Base-by-base conservation (phyloP, 176 grass and related monocot species). In the Rhynchospora pubera region DNA sequence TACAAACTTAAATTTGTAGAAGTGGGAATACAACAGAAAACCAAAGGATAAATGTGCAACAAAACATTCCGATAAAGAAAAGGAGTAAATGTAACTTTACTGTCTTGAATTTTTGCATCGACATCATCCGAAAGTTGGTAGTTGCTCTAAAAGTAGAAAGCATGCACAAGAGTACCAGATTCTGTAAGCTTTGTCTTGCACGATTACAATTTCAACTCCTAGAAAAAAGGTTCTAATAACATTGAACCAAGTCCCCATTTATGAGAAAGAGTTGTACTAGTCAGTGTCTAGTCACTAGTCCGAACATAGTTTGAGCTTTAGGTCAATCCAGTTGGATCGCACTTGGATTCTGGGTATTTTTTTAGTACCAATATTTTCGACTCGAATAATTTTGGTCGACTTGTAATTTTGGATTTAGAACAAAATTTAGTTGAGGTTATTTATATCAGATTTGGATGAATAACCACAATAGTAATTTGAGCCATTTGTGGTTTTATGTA, bases 141-240 rank as follows among this genome's bases (percentile, higher is more conserved):
- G 50, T 77, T 77, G 72, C 72, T 53, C 55, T 77, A 32, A 77
- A 55, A 77, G 72, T 77, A 32, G 72, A 56, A 53, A 30, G 50
- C 13, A 32, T 56, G 50, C 50, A 77, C 45, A 56, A 56, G 32
- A 77, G 72, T 24, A 77, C 72, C 50, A 24, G 72, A 77, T 77
- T 77, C 72, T 77, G 13, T 23, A 18, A 53, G 55, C 24, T 77
- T 77, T 76, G 12, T 56, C 13, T 30, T 77, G 72, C 50, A 56
- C 72, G 21, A 7, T 39, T 45, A 70, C 66, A 45, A 19, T 7
- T 70, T 70, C 15, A 68, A 68, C 66, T 70, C 66, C 32, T 43
- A 45, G 1, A 43, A 70, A n/a, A 70, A 44, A 70, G 66, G 3
- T 21, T 19, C 7, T 11, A 9, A 7, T 70, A 45, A 45, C 5